Base-by-base conservation (phyloP, 176 grass and related monocot species). In the Aegilops tauschii region DNA sequence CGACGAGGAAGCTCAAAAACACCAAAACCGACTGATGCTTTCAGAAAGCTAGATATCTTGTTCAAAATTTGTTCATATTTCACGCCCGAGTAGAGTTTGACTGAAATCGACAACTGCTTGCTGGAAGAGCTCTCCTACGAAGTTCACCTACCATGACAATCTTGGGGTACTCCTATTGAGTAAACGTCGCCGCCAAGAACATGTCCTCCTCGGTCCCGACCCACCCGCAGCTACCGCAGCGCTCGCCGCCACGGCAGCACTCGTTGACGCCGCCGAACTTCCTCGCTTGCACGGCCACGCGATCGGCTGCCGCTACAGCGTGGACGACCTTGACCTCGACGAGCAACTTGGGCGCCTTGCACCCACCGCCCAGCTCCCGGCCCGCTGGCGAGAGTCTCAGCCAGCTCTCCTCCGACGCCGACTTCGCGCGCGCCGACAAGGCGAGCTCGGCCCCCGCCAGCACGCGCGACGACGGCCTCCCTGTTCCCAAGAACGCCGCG, bases 171-270 rank as follows among this genome's bases (percentile, higher is more conserved):
- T 50, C 14, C 49, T 77, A 5, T 10, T 82, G 29, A 64, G 44
- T 32, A 75, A 90, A 90, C 23, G 91, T 93, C 5, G 88, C 91
- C 4, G 91, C 82, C 5, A 88, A 88, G 83, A 93, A 93, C 78
- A 90, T 90, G 61, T 93, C 88, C 59, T 93, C 88, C 82, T 93
- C 91, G 62, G 25, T 93, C 62, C 91, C 88, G 20, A 88, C 67
- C 91, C 91, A 90, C 9, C 69, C 65, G 18, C 91, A 93, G 78
- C 90, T 59, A 1, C 11, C 73, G 68, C 88, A 93, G 11, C 79
- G 54, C 67, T 85, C 70, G 74, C 78, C 86, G 5, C 36, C 69
- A 1, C 49, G 35, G 88, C 77, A 88, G 39, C 88, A 80, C 35
- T 5, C 42, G 20, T 8, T 39, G 3, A 5, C 5, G 59, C 13